Base-by-base conservation (phyloP, 805 yeast genomes). In the Schizosaccharomyces cryophilus region DNA sequence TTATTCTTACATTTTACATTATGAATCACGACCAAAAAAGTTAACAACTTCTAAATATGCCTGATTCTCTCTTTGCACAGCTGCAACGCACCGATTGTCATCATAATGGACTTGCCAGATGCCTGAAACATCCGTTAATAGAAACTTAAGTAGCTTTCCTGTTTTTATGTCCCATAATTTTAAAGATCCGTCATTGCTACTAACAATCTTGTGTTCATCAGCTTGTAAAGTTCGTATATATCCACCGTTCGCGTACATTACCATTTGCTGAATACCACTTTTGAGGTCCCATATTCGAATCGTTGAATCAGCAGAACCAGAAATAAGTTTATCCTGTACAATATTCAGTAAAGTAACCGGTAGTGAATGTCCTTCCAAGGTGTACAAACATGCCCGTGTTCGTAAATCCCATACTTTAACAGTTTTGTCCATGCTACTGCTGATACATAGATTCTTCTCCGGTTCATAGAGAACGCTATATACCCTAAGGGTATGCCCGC, bases 51-150 rank as follows among this genome's bases (percentile, higher is more conserved):
- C 96, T 63, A 93, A 81, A 68, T 75, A 84, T 2, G 96, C 87
- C 62, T 76, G 77, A 64, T 77, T 77, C 9, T 79, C 79, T 61
- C 80, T 77, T 69, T 87, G 94, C 9, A 89, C 93, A 0, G 98
- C 97, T 24, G 95, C 90, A 47, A 90, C 86, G 68, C 96, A 85
- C 60, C 88, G 77, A 63, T 84, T 79, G 65, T 82, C 80, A 68
- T 87, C 94, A 67, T 88, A 87, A 66, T 84, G 79, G 1, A 90
- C 96, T 66, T 93, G 95, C 98, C 98, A 93, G 42, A 90, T 87
- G 47, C 86, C 84, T 9, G 93, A 94, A 30, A 83, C 82, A 68
- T 84, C 89, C 3, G 78, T 75, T 58, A 89, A 73, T 61, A 93
- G 71, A 65, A 87, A 88, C 24, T 79, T 73, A 61, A 89, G 80